Evolutionary conservation across 2,329 filamentous ascomycete species (phyloP), one percentile per base, ranked within the genome.

Genomic region (Fusarium tjaetaba): DNA sequence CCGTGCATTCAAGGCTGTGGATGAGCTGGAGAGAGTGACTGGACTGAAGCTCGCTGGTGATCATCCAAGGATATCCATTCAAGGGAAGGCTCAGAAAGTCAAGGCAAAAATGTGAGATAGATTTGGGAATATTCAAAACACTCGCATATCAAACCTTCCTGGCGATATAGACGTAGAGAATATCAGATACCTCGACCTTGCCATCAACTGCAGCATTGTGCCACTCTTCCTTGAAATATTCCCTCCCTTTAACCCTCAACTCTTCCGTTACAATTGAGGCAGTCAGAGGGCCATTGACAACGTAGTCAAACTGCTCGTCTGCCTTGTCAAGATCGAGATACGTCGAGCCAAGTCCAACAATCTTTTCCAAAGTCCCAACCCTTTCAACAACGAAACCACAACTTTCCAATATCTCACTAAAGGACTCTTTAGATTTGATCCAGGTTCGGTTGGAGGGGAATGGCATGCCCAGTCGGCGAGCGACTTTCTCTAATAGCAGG

Each of bases 1-100:
- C 4, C 90, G 88, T 80, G 90, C 93, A 3, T 93, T 89, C 79
- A 91, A 95, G 80, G 95, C 96, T 1, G 95, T 98, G 2, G 91
- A 89, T 74, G 90, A 95, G 81, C 83, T 98, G 65, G 96, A 98
- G 83, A 84, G 83, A 62, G 83, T 93, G 28, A 95, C 93, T 2
- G 94, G 94, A 0, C 76, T 97, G 73, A 81, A 82, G 39, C 81
- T 96, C 61, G 85, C 88, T 36, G 89, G 89, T 4, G 78, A 81
- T 36, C 88, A 90, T 71, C 88, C 88, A 26, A 85, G 84, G 73
- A 82, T 86, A 70, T 83, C 87, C 2, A 76, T 87, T 32, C 82
- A 82, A 66, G 84, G 86, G 11, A 83, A 77, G 46, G 63, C 79
- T 14, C 66, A 52, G 14, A 73, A 72, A 22, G 71, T 74, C 2